phyloP scores from a whole-genome alignment of 2,329 filamentous ascomycete genomes.

The Aspergillus sp. region DNA sequence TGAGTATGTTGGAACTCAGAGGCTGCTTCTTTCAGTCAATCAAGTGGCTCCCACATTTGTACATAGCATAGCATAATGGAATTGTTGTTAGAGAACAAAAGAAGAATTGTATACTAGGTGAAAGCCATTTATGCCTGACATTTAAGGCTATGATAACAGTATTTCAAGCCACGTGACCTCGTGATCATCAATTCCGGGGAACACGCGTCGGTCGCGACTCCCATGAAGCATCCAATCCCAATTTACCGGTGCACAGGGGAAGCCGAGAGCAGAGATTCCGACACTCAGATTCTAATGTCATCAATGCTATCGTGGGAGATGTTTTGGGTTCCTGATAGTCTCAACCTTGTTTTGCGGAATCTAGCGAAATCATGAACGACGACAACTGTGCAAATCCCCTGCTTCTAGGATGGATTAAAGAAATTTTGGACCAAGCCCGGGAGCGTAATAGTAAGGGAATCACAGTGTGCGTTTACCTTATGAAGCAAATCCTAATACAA shows the following conservation, averaged over 20 bases:
- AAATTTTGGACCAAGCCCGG: conserved; percentile 70
- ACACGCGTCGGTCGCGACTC: conserved; percentile 16
- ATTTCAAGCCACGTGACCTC: conserved; percentile 7
- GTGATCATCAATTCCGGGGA: conserved; percentile 6
- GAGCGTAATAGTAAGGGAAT: conserved; percentile 70
- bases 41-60: neutral
- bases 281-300: neutral
- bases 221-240: neutral
- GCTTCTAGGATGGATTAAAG: conserved; percentile 71
- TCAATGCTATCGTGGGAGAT: neutral
- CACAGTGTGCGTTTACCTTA: conserved; percentile 43
- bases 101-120: neutral
- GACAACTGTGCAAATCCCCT: conserved; percentile 64
- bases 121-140: neutral
- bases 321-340: neutral
- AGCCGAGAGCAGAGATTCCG: no score
- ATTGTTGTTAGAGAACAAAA: neutral
- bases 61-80: conserved; percentile 1
- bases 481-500: neutral
- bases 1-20: neutral
- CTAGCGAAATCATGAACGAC: conserved; percentile 24
- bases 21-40: neutral
- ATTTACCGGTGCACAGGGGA: neutral
- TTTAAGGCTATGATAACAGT: neutral
- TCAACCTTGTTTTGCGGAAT: neutral